phyloP scores from a whole-genome alignment of 2,329 filamentous ascomycete genomes.

The Elsinoe ampelina region DNA sequence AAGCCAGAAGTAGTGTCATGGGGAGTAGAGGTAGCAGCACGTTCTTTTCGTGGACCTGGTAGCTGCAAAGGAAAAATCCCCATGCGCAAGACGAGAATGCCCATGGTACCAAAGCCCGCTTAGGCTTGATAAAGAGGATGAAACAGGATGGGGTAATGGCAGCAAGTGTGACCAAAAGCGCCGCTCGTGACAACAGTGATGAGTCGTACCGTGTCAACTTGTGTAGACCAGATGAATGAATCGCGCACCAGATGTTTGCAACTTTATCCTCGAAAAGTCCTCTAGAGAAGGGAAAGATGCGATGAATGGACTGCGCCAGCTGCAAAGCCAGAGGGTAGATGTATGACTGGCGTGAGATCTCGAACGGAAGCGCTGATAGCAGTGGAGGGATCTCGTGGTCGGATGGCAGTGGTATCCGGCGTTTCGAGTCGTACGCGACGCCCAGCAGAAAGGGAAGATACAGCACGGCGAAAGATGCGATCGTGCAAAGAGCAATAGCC shows the following conservation, averaged over 20 bases:
- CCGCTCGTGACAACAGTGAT: slow-evolving; percentile 62
- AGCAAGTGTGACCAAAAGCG: slow-evolving; percentile 63
- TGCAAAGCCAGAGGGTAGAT: slow-evolving; percentile 72
- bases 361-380: slow-evolving; percentile 52
- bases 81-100: slow-evolving; percentile 79
- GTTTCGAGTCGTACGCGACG: slow-evolving; percentile 57
- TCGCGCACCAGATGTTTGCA: slow-evolving; percentile 93
- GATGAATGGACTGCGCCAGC: slow-evolving; percentile 72
- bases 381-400: slow-evolving; percentile 40
- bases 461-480: slow-evolving; percentile 63
- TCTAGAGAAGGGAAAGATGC: slow-evolving; percentile 93
- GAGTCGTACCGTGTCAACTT: slow-evolving; percentile 72
- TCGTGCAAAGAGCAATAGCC: slow-evolving; percentile 64
- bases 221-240: slow-evolving; percentile 64
- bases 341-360: slow-evolving; percentile 52
- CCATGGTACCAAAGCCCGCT: slow-evolving; percentile 65
- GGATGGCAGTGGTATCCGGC: slow-evolving; percentile 52
- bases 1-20: slow-evolving; percentile 79
- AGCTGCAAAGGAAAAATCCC: slow-evolving; percentile 97
- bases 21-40: slow-evolving; percentile 85
- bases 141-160: slow-evolving; percentile 72
- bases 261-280: slow-evolving; percentile 98
- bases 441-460: slow-evolving; percentile 67
- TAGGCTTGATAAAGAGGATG: slow-evolving; percentile 69
- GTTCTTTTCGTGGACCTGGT: slow-evolving; percentile 98